Percentiles rank a stretch among this genome's conserved stretches.
These are phyloP conservation scores for Escovopsis weberi DNA, from an alignment of 2,329 filamentous ascomycete species.

Conservation along the genomic window DNA sequence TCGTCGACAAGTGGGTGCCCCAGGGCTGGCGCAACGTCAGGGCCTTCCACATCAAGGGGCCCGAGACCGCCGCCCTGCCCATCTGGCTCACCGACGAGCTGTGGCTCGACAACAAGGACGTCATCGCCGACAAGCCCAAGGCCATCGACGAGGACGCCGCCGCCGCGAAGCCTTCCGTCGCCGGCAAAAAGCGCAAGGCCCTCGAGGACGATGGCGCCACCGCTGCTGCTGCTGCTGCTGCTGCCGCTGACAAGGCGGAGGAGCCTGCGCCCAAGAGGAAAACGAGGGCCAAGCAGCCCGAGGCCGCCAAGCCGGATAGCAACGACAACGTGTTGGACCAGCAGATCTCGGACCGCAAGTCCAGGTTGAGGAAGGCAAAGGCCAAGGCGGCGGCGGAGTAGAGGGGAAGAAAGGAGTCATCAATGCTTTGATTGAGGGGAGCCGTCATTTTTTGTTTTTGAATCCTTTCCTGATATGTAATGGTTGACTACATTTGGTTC, in stretches of 20 bases:
- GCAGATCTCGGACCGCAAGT: conserved; percentile 45
- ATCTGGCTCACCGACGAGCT: conserved; percentile 89
- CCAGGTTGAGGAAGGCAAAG: conserved; percentile 45
- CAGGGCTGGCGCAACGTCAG: conserved; percentile 80
- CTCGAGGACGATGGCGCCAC: conserved; percentile 12
- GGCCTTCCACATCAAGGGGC: conserved; percentile 79
- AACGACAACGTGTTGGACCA: conserved; percentile 40
- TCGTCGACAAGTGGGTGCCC: conserved; percentile 69
- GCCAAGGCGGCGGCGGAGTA: conserved; percentile 34
- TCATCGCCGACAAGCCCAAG: conserved; percentile 47
- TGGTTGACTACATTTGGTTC: conserved; percentile 10
- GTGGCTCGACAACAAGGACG: conserved; percentile 66
- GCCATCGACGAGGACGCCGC: conserved; percentile 15
- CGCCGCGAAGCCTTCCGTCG: conserved; percentile 36
- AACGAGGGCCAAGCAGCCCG: conserved; percentile 6
- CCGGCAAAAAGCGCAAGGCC: conserved; percentile 52
- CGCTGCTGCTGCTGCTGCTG: conserved; percentile 9
- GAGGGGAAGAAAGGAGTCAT: conserved; percentile 3
- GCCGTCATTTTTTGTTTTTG: neutral
- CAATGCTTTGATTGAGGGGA: neutral
- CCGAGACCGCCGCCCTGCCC: conserved; percentile 76
- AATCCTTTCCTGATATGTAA: conserved; percentile 4
- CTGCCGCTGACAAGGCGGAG: conserved; percentile 28
- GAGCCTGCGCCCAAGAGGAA: conserved; percentile 24
- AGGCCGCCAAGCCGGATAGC: conserved; percentile 24